A percentile compares a stretch with the other conserved stretches of the same genome.
phyloP scores from a whole-genome alignment of 345 rosid species.

The Gossypium thurberi region DNA sequence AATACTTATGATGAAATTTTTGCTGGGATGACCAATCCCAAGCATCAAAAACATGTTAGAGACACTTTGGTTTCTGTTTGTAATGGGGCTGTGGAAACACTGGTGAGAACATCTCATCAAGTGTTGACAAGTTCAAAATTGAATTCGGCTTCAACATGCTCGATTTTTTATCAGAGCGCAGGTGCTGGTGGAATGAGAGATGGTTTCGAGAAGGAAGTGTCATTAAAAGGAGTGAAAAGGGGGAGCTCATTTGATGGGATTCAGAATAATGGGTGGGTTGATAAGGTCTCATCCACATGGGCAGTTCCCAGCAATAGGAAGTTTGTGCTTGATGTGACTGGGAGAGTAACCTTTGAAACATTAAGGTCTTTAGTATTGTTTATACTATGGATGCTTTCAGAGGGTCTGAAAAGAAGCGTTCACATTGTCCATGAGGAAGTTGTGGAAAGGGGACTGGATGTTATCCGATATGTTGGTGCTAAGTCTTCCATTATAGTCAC shows the following conservation, averaged over 20 bases:
- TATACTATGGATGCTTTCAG: conserved; percentile 52
- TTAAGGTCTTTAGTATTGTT: conserved; percentile 54
- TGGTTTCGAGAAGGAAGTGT: conserved; percentile 18
- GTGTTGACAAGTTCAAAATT: conserved; percentile 46
- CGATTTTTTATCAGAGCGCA: conserved; percentile 25
- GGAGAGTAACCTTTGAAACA: conserved; percentile 76
- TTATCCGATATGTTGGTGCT: conserved; percentile 52
- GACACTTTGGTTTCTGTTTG: conserved; percentile 71
- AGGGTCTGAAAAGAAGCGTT: conserved; percentile 47
- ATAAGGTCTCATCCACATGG: conserved; percentile 44
- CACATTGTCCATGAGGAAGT: conserved; percentile 46
- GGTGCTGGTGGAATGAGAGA: conserved; percentile 10
- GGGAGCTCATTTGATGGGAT: conserved; percentile 25
- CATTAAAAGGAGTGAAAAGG: conserved; percentile 17
- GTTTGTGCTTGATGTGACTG: conserved; percentile 82
- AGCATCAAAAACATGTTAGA: conserved; percentile 51
- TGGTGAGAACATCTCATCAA: conserved; percentile 70
- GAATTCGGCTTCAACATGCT: conserved; percentile 18
- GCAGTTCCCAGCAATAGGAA: conserved; percentile 66
- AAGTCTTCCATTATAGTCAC: conserved; percentile 73
- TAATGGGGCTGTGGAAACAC: conserved; percentile 66
- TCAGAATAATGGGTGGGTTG: conserved; percentile 42
- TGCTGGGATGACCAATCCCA: conserved; percentile 79
- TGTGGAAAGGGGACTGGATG: conserved; percentile 56
- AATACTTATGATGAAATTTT: conserved; percentile 76